Conservation (phyloP, 495 filamentous ascomycete species). For the Aspergillus heteromorphus region DNA sequence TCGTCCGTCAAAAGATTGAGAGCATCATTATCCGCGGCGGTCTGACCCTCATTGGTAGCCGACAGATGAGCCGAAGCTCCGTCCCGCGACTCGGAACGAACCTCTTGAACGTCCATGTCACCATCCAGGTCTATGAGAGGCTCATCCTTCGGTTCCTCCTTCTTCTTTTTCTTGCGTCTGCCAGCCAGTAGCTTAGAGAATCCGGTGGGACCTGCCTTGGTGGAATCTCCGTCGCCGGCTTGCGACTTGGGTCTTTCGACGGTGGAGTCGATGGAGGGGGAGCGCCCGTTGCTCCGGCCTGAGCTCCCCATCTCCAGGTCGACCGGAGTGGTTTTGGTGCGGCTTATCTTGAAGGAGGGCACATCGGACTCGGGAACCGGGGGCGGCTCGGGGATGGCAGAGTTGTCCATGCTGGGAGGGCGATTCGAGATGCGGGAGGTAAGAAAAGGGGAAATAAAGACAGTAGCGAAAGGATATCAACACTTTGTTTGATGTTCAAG, state of each 20-base stretch:
- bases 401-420: constrained; percentile 25
- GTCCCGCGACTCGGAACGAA: constrained; percentile 24
- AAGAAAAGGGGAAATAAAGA: constrained; percentile 1
- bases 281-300: constrained; percentile 37
- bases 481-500: not conserved
- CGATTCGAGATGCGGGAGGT: not conserved
- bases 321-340: constrained; percentile 28
- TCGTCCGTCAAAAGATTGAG: constrained; percentile 64
- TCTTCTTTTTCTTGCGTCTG: constrained; percentile 42
- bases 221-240: constrained; percentile 33
- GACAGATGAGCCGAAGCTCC: constrained; percentile 21
- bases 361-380: constrained; percentile 24
- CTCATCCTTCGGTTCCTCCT: constrained; percentile 32
- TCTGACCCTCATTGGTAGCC: constrained; percentile 24
- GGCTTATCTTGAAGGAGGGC: constrained; percentile 20
- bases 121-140: constrained; percentile 18
- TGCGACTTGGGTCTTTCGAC: constrained; percentile 40
- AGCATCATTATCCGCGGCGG: constrained; percentile 22
- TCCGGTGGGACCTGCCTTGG: constrained; percentile 35
- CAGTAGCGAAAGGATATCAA: not conserved
- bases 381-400: constrained; percentile 16
- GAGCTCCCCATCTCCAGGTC: constrained; percentile 34
- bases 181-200: constrained; percentile 51
- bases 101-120: constrained; percentile 18
- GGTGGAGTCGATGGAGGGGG: constrained; percentile 40